Base-by-base conservation (phyloP, 2,329 filamentous ascomycete species). In the Aspergillus sp. region DNA sequence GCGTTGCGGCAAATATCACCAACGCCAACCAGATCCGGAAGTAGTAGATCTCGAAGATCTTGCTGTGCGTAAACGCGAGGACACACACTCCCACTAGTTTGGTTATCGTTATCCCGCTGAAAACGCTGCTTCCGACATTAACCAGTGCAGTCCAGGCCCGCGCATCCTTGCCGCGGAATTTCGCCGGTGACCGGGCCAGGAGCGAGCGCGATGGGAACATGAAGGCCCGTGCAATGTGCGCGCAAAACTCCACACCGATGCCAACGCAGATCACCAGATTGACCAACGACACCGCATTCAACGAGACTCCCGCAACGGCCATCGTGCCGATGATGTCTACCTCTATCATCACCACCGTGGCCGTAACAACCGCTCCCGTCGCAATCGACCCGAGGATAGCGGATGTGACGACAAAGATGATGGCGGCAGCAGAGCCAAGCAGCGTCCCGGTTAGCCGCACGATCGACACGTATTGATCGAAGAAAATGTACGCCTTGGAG, bases 21-120 rank as follows among this genome's bases (percentile, higher is more conserved):
- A 98, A 73, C 5, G 88, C 82, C 12, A 95, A 67, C 91, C 91
- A 98, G 26, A 98, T 83, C 26, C 91, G 75, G 71, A 98, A 98
- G 63, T 98, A 98, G 64, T 98, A 98, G 36, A 98, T 86, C 66
- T 98, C 93, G 51, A 98, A 98, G 53, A 98, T 98, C 74, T 96
- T 98, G 59, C 85, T 93, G 32, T 84, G 71, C 5, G 91, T 98
- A 52, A 95, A 98, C 0, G 91, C 91, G 13, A 98, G 68, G 22
- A 98, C 91, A 28, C 74, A 80, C 1, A 98, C 89, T 3, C 91
- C 91, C 2, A 98, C 68, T 1, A 98, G 72, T 62, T 98, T 98
- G 2, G 91, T 98, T 32, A 98, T 71, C 0, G 89, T 96, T 57
- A 98, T 98, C 2, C 91, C 91, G 19, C 83, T 93, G 52, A 98